Percentiles rank a stretch among this genome's conserved stretches.
These are phyloP conservation scores for Leccinum subtestaceum DNA, from an alignment of 768 basidiomycete genomes.

Conservation along the genomic window DNA sequence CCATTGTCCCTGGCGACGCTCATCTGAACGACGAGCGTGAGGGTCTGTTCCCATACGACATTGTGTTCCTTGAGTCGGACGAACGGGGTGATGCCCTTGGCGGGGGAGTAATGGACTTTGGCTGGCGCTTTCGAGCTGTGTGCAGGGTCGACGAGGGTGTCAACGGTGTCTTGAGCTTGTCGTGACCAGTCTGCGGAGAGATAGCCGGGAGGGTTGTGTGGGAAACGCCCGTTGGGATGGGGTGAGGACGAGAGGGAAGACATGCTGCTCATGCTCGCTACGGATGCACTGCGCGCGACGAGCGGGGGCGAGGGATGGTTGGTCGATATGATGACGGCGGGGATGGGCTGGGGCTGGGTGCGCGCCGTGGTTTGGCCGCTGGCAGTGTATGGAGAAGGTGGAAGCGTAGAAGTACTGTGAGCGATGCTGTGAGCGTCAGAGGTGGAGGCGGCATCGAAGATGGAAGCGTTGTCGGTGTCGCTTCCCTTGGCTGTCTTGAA, in stretches of 20 bases:
- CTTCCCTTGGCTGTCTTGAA: slow-evolving; percentile 12
- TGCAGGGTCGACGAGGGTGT: not conserved
- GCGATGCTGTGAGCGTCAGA: slow-evolving; percentile 30
- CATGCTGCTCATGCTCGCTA: slow-evolving; percentile 18
- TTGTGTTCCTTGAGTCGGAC: slow-evolving; percentile 61
- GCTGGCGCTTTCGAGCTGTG: not conserved
- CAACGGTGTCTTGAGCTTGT: slow-evolving; percentile 5
- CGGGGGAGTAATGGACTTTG: slow-evolving; percentile 30
- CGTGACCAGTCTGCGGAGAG: slow-evolving; percentile 30
- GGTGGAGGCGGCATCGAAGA: slow-evolving; percentile 22
- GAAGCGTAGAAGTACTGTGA: slow-evolving; percentile 26
- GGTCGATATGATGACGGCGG: slow-evolving; percentile 28
- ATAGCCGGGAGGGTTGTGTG: slow-evolving; percentile 12
- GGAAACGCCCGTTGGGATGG: not conserved
- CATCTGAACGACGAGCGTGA: slow-evolving; percentile 58
- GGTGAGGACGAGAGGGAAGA: slow-evolving; percentile 18
- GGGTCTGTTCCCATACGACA: slow-evolving; percentile 57
- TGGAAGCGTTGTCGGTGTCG: slow-evolving; percentile 26
- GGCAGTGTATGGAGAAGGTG: slow-evolving; percentile 9
- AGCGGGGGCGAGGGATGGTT: slow-evolving; percentile 14
- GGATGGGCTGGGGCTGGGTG: slow-evolving; percentile 14
- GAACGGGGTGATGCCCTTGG: slow-evolving; percentile 62
- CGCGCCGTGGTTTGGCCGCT: slow-evolving; percentile 12
- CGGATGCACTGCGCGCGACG: slow-evolving; percentile 20
- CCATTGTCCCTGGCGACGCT: slow-evolving; percentile 52